phyloP scores from a whole-genome alignment of 345 rosid species.

The Microcos paniculata region DNA sequence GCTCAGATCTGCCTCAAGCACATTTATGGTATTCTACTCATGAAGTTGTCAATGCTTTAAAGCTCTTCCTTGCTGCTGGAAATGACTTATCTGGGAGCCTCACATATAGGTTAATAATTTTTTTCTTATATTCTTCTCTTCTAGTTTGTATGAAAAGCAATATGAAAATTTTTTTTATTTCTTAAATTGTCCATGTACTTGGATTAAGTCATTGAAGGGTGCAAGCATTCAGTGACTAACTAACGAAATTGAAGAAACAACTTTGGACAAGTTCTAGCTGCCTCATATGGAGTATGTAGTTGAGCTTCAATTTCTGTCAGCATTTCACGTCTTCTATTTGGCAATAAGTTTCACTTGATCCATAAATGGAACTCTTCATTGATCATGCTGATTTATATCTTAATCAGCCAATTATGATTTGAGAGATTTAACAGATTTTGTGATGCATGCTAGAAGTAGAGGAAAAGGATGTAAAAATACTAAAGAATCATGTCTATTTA shows the following conservation, averaged over 20 bases:
- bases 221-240: background rate
- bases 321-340: background rate
- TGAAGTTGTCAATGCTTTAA: conserved; percentile 60
- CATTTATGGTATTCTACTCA: conserved; percentile 83
- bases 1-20: conserved; percentile 56
- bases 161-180: too few relatives aligned
- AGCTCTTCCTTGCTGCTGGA: conserved; percentile 71
- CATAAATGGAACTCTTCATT: background rate
- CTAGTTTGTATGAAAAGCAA: background rate
- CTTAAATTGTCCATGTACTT: background rate
- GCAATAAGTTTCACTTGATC: background rate
- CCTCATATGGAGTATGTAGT: background rate
- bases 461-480: background rate
- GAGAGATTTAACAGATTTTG: background rate
- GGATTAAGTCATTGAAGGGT: background rate
- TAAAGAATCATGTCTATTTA: background rate
- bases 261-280: background rate
- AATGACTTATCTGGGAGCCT: conserved; percentile 57
- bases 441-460: background rate
- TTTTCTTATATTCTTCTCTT: background rate
- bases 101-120: conserved; percentile 62
- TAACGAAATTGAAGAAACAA: background rate
- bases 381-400: background rate
- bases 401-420: background rate
- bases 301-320: background rate